Evolutionary conservation across 208 protist species (phyloP).

Genomic region (Trypanosoma brucei): DNA sequence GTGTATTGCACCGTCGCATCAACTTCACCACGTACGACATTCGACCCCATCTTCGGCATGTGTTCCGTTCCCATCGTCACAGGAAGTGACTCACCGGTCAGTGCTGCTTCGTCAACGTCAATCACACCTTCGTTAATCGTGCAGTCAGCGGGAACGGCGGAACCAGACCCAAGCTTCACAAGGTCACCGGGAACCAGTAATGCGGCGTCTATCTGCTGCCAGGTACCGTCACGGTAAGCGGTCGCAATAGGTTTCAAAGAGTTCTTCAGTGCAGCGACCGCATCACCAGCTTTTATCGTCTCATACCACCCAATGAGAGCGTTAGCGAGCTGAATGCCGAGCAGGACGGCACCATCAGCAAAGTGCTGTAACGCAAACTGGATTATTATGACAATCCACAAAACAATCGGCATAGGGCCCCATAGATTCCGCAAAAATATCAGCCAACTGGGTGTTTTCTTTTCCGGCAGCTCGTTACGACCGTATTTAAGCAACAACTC

Average conservation of each 20-base stretch:
- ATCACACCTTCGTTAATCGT: slow-evolving; percentile 80
- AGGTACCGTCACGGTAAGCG: slow-evolving; percentile 78
- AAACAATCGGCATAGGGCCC: slow-evolving; percentile 81
- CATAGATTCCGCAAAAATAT: slow-evolving; percentile 78
- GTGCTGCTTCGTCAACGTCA: slow-evolving; percentile 92
- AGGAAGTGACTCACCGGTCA: slow-evolving; percentile 95
- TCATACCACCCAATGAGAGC: slow-evolving; percentile 89
- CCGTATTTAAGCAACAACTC: slow-evolving; percentile 65
- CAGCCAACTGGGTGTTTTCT: slow-evolving; percentile 71
- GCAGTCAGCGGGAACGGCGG: slow-evolving; percentile 91
- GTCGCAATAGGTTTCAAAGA: slow-evolving; percentile 80
- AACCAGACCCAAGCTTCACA: slow-evolving; percentile 86
- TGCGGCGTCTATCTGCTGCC: slow-evolving; percentile 73
- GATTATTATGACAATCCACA: slow-evolving; percentile 90
- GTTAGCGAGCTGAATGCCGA: slow-evolving; percentile 82
- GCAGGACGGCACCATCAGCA: slow-evolving; percentile 79
- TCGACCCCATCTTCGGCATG: slow-evolving; percentile 91
- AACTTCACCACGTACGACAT: slow-evolving; percentile 74
- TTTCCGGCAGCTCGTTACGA: slow-evolving; percentile 69
- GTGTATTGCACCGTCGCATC: slow-evolving; percentile 83
- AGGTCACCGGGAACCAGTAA: slow-evolving; percentile 93
- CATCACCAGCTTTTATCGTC: slow-evolving; percentile 91
- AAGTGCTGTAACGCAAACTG: slow-evolving; percentile 86
- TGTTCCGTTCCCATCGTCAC: slow-evolving; percentile 84
- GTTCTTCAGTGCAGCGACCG: slow-evolving; percentile 88